Evolutionary conservation across 805 yeast genomes (phyloP).

Genomic region (Metschnikowia koreensis): DNA sequence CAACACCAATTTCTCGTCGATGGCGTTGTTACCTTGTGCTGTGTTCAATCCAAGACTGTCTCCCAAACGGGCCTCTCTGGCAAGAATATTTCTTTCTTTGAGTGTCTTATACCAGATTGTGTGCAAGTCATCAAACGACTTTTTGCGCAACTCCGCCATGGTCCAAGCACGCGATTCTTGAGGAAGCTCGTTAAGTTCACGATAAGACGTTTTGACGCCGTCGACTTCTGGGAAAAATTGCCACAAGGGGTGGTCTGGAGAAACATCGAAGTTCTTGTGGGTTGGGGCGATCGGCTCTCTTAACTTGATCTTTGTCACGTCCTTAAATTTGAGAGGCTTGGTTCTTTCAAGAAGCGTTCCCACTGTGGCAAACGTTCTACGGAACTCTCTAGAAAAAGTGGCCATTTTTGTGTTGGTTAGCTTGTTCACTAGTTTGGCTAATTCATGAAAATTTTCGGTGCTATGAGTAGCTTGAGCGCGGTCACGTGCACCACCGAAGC

Average conservation of each 20-base stretch:
- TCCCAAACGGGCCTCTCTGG: constrained; percentile 69
- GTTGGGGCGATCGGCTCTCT: constrained; percentile 87
- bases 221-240: constrained; percentile 65
- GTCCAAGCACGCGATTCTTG: constrained; percentile 76
- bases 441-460: background rate
- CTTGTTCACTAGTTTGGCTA: background rate
- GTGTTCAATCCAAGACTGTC: constrained; percentile 26
- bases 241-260: constrained; percentile 92
- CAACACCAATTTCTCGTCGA: constrained; percentile 37
- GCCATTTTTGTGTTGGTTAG: constrained; percentile 4
- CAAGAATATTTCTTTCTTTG: constrained; percentile 76
- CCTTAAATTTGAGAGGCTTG: constrained; percentile 22
- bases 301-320: constrained; percentile 46
- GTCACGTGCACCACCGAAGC: constrained; percentile 5
- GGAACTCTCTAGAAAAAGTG: constrained; percentile 7
- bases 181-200: constrained; percentile 54
- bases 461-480: constrained; percentile 2
- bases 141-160: constrained; percentile 83
- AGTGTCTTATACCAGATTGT: constrained; percentile 85
- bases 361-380: constrained; percentile 14
- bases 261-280: constrained; percentile 63
- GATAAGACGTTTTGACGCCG: constrained; percentile 53
- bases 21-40: constrained; percentile 39
- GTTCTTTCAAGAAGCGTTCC: constrained; percentile 11
- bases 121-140: constrained; percentile 89